Evolutionary conservation across 2,329 filamentous ascomycete species (phyloP), one percentile per base, ranked within the genome.

Genomic region (Taxawa tesnikishii): DNA sequence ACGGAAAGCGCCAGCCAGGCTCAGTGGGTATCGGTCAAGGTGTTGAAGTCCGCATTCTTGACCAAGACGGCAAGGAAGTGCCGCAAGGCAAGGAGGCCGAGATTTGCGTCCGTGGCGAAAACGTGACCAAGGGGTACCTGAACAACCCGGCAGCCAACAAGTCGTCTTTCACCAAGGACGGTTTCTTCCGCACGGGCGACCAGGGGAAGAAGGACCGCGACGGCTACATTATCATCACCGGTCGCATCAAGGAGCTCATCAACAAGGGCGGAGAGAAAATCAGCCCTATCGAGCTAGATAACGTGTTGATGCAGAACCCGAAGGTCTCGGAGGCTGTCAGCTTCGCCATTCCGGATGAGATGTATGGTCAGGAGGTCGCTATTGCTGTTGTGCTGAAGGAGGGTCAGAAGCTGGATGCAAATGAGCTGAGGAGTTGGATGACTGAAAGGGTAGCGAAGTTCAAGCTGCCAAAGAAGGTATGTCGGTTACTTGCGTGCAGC

Each of bases 221-320:
- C 44, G 82, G 83, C 38, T 92, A 90, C 51, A 63, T 93, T 8
- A 68, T 82, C 49, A 88, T 93, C 56, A 92, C 84, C 0, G 84
- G 84, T n/a, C 70, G 84, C 32, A 92, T 92, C 60, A 93, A 93
- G 67, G 84, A 93, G 59, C 66, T 93, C 32, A 92, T 93, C 65
- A 85, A 85, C 60, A 87, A 88, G 59, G 83, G 80, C 34, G 83
- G 83, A 38, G 83, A 92, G 62, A 90, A 90, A 63, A 90, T 92
- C 51, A 82, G 75, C 43, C 83, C 84, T 1, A 87, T 90, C 34
- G 83, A 92, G 59, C 66, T 92, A 19, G 83, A 92, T 63, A 92
- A 92, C 44, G 73, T 81, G 9, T 63, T 92, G 16, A 68, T 78
- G n/a, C 69, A 79, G 36, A 73, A 88, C 50, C 73, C 79, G 7